Base-by-base conservation (phyloP, 2,329 filamentous ascomycete species). In the Colletotrichum limetticola region DNA sequence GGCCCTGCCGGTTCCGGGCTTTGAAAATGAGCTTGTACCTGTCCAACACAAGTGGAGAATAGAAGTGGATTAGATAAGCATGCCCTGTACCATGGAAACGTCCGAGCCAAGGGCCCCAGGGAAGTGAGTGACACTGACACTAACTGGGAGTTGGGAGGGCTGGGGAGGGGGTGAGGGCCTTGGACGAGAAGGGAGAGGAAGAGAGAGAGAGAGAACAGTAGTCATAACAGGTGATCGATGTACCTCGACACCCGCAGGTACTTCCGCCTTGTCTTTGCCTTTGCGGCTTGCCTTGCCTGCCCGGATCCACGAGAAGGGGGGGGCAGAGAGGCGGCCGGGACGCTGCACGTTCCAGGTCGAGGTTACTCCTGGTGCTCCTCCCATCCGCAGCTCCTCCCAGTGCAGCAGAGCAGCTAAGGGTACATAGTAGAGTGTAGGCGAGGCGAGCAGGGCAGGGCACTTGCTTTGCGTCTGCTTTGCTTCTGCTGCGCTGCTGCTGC, bases 331-430 rank as follows among this genome's bases (percentile, higher is more conserved):
- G 22, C 35, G 28, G 56, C 30, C 56, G n/a, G 28, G 55, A 32
- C 57, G 57, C 57, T 60, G 57, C n/a, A 60, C 57, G 58, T 60
- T 60, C 58, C 58, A 22, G 56, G 30, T 32, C 56, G 16, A 60
- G 57, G 32, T 22, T n/a, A 9, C 26, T 35, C 37, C 37, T 42
- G 37, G 35, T 42, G 37, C 37, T 42, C 56, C 56, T 59, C 56
- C 30, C 56, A 24, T 28, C 53, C 28, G 30, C 56, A 37, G 56
- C 37, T 42, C 32, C 16, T 30, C 24, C 56, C 58, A 60, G 32
- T 56, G 53, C 30, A 46, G 35, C 35, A 9, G 14, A 19, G 32
- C 6, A 35, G 32, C 32, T 35, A 35, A 35, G 32, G 26, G 26
- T 26, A 26, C 26, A 26, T 26, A 26, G 37, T 37, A 61, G 35